These are phyloP conservation scores for Tuber borchii DNA, from an alignment of 495 filamentous ascomycete species.

Conservation along the genomic window DNA sequence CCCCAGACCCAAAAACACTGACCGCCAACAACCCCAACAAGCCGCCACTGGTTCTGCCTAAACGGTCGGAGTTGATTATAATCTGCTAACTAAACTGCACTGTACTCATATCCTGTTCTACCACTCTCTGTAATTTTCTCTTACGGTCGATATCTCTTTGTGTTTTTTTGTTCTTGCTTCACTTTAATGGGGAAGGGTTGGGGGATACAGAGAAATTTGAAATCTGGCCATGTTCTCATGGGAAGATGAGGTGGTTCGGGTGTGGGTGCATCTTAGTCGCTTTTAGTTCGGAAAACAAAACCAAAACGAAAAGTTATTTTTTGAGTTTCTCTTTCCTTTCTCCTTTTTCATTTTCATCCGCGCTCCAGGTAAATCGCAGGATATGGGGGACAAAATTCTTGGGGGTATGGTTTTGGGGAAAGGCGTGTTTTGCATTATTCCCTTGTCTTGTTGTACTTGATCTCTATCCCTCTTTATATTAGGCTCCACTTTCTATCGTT, in stretches of 20 bases:
- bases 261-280: neutral
- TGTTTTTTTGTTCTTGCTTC: conserved; percentile 5
- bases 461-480: conserved; percentile 8
- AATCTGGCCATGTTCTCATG: neutral
- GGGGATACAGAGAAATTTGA: neutral
- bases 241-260: neutral
- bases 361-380: conserved; percentile 9
- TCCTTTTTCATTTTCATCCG: conserved; percentile 11
- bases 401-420: conserved; percentile 5
- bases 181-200: neutral
- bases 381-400: conserved; percentile 9
- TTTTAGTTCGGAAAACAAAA: conserved; percentile 1
- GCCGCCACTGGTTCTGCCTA: conserved; percentile 19
- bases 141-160: conserved; percentile 6
- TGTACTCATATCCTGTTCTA: conserved; percentile 4
- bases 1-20: neutral
- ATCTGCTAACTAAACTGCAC: neutral
- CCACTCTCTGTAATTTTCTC: conserved; percentile 10
- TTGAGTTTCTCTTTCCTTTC: conserved; percentile 23
- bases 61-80: conserved; percentile 7
- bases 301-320: conserved; percentile 14
- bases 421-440: conserved; percentile 7
- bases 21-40: conserved; percentile 24
- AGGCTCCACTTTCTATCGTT: conserved; percentile 1
- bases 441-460: conserved; percentile 8